A percentile compares a stretch with the other conserved stretches of the same genome.
Evolutionary conservation across 2,329 filamentous ascomycete species (phyloP).

Genomic region (Penicillium psychrosexuale): DNA sequence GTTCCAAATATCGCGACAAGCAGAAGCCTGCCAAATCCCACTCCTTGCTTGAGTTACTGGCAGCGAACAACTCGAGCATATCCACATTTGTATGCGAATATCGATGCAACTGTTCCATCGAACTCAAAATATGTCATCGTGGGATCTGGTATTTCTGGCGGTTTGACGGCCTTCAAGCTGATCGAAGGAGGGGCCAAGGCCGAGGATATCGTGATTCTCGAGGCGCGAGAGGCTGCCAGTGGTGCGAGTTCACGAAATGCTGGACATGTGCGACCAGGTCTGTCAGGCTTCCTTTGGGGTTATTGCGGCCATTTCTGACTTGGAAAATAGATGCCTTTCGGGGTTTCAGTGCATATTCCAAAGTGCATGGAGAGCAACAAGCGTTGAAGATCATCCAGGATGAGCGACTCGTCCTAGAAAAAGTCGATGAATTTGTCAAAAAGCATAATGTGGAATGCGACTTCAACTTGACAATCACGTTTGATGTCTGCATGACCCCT

Average conservation of each 20-base stretch:
- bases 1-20: slow-evolving; percentile 7
- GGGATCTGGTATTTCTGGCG: slow-evolving; percentile 22
- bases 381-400: slow-evolving; percentile 48
- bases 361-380: slow-evolving; percentile 44
- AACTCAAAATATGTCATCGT: slow-evolving; percentile 17
- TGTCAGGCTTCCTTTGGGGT: background rate
- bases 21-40: slow-evolving; percentile 21
- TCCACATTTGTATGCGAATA: slow-evolving; percentile 15
- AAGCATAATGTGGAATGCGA: slow-evolving; percentile 46
- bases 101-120: slow-evolving; percentile 1
- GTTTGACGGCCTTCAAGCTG: slow-evolving; percentile 18
- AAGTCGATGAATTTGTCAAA: slow-evolving; percentile 43
- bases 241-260: slow-evolving; percentile 26
- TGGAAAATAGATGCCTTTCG: slow-evolving; percentile 43
- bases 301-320: background rate
- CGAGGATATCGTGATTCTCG: slow-evolving; percentile 20
- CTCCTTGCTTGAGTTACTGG: slow-evolving; percentile 37
- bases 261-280: slow-evolving; percentile 25
- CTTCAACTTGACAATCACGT: slow-evolving; percentile 48
- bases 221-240: slow-evolving; percentile 23
- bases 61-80: slow-evolving; percentile 24
- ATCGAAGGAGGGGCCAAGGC: slow-evolving; percentile 15
- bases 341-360: slow-evolving; percentile 46
- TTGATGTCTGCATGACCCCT: slow-evolving; percentile 49
- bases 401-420: slow-evolving; percentile 43